A percentile compares a stretch with the other conserved stretches of the same genome.
phyloP scores from a whole-genome alignment of 164 flowering plant genomes.

The Stephania cephalantha region DNA sequence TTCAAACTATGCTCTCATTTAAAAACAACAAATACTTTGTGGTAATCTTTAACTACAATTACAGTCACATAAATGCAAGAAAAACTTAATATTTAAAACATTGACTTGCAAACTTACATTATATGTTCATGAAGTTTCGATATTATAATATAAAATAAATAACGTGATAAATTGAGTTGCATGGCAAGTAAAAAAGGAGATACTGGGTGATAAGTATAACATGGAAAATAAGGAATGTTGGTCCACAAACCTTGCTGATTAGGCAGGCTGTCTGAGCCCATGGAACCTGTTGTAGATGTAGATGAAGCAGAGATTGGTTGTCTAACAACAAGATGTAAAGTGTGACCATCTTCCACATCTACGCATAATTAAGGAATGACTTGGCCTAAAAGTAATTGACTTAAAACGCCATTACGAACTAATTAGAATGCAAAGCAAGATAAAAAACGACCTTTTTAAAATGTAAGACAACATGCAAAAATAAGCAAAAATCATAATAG shows the following conservation, averaged over 20 bases:
- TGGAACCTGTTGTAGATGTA: constrained; percentile 12
- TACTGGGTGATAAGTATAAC: background rate
- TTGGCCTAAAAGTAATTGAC: background rate
- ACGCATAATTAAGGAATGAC: constrained; percentile 28
- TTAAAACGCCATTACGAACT: background rate
- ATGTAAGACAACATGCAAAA: background rate
- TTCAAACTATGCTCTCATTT: background rate
- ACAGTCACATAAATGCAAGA: background rate
- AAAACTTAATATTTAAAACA: background rate
- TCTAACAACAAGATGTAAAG: constrained; percentile 89
- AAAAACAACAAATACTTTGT: background rate
- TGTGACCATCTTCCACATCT: constrained; percentile 99
- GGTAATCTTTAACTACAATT: background rate
- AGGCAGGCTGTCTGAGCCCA: constrained; percentile 29
- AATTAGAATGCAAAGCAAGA: background rate
- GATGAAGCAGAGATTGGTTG: constrained; percentile 56
- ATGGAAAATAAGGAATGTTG: background rate
- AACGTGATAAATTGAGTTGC: background rate
- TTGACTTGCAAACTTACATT: background rate
- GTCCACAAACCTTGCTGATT: constrained; percentile 45
- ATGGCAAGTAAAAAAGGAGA: background rate
- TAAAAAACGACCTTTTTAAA: background rate
- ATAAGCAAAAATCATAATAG: too few relatives aligned
- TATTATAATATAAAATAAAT: background rate
- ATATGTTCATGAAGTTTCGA: background rate